phyloP scores from a whole-genome alignment of 2,329 filamentous ascomycete genomes.

The Fusarium sp. region DNA sequence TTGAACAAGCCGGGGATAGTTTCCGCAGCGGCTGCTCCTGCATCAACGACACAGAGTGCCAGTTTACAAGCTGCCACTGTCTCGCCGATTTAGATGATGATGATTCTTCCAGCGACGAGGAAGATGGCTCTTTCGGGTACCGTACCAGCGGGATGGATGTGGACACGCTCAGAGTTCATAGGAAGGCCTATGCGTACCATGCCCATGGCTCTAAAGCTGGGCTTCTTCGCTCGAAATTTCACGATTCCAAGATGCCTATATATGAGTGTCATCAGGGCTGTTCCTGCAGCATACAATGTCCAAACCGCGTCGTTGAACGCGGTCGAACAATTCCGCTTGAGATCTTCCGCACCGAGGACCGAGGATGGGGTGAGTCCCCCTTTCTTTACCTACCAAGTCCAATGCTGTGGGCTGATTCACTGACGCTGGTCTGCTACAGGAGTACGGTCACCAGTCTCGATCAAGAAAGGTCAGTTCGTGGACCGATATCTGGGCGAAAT shows the following conservation, averaged over 20 bases:
- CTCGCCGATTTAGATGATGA: slow-evolving; percentile 68
- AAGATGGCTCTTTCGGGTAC: slow-evolving; percentile 46
- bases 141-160: slow-evolving; percentile 19
- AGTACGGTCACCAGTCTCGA: slow-evolving; percentile 69
- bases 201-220: slow-evolving; percentile 61
- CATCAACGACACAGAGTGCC: slow-evolving; percentile 67
- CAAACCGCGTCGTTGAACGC: slow-evolving; percentile 79
- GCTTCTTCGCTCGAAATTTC: slow-evolving; percentile 60
- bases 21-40: slow-evolving; percentile 78
- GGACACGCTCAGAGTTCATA: slow-evolving; percentile 37
- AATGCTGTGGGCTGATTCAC: neutral
- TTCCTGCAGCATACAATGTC: slow-evolving; percentile 69
- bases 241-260: slow-evolving; percentile 68
- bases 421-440: slow-evolving; percentile 51
- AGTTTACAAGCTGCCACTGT: slow-evolving; percentile 73
- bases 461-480: slow-evolving; percentile 79
- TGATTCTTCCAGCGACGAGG: slow-evolving; percentile 59
- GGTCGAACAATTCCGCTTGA: slow-evolving; percentile 76
- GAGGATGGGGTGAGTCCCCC: slow-evolving; percentile 74
- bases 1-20: slow-evolving; percentile 65
- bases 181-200: slow-evolving; percentile 70
- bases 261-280: slow-evolving; percentile 84
- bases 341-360: slow-evolving; percentile 76
- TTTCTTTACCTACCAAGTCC: neutral
- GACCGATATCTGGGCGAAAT: slow-evolving; percentile 81